These are phyloP conservation scores for Pachyrhizus erosus DNA, from an alignment of 306 rosid genomes.

Conservation along the genomic window DNA sequence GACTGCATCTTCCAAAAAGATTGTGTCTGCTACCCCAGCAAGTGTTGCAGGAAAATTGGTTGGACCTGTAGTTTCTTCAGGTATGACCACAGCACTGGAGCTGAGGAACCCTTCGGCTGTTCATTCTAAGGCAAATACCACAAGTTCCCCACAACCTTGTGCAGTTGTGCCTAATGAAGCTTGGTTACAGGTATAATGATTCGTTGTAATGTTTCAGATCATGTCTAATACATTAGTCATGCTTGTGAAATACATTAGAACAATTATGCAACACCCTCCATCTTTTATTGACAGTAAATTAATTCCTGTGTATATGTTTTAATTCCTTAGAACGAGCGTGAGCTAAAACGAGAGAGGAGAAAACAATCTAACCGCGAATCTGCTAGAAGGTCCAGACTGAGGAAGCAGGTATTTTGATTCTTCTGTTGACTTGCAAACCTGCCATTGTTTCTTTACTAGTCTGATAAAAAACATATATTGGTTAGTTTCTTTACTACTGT, in stretches of 20 bases:
- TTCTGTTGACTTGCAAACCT: not conserved
- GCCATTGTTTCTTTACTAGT: not conserved
- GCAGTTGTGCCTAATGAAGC: constrained; percentile 70
- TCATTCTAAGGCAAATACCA: constrained; percentile 49
- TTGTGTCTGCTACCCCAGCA: constrained; percentile 47
- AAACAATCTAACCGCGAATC: constrained; percentile 98
- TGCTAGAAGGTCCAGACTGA: constrained; percentile 95
- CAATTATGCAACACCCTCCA: not conserved
- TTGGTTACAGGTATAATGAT: constrained; percentile 67
- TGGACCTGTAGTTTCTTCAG: constrained; percentile 67
- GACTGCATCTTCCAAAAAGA: constrained; percentile 45
- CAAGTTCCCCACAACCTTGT: constrained; percentile 54
- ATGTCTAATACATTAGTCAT: not conserved
- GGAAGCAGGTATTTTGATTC: constrained; percentile 88
- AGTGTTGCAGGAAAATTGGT: constrained; percentile 53
- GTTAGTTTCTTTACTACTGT: not conserved
- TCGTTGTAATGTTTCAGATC: constrained; percentile 6
- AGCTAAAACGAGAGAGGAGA: constrained; percentile 90
- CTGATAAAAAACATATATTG: not conserved
- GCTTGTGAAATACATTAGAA: not conserved
- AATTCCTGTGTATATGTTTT: constrained; percentile 33
- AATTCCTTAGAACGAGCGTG: constrained; percentile 77
- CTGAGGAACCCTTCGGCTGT: constrained; percentile 61
- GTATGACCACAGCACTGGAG: constrained; percentile 68
- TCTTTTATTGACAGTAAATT: constrained; percentile 13